Evolutionary conservation across 2,329 filamentous ascomycete species (phyloP).

Genomic region (Monilinia polystroma): DNA sequence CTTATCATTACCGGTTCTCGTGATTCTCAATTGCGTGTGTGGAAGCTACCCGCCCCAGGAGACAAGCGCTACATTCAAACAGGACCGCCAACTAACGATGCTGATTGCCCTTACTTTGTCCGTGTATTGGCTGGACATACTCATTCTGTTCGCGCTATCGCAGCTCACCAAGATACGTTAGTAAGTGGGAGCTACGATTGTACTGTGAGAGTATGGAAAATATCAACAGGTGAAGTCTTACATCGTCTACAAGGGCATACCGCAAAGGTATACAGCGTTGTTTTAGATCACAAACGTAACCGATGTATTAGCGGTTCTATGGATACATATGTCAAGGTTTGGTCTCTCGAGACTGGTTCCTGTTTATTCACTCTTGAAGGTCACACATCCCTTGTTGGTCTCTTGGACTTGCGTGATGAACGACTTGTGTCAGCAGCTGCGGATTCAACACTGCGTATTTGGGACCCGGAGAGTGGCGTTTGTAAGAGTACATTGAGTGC

Average conservation of each 20-base stretch:
- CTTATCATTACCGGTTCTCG: constrained; percentile 96
- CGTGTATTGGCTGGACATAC: constrained; percentile 81
- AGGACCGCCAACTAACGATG: constrained; percentile 68
- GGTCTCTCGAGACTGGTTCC: constrained; percentile 84
- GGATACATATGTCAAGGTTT: constrained; percentile 97
- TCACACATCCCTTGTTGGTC: constrained; percentile 85
- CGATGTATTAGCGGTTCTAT: constrained; percentile 97
- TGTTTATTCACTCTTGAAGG: constrained; percentile 90
- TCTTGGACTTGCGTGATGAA: constrained; percentile 85
- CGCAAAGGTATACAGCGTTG: constrained; percentile 96
- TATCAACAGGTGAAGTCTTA: constrained; percentile 86
- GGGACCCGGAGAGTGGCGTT: constrained; percentile 90
- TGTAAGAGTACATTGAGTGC: constrained; percentile 89
- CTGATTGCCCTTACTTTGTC: constrained; percentile 92
- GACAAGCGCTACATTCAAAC: constrained; percentile 78
- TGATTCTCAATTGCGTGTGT: constrained; percentile 90
- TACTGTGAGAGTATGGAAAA: constrained; percentile 94
- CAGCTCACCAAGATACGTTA: constrained; percentile 90
- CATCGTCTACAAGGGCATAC: constrained; percentile 83
- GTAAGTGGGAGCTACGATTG: constrained; percentile 97
- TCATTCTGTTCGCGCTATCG: constrained; percentile 94
- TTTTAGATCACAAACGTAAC: constrained; percentile 86
- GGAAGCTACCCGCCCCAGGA: constrained; percentile 82
- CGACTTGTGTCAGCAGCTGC: constrained; percentile 92
- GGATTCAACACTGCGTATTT: constrained; percentile 91